phyloP scores from a whole-genome alignment of 164 flowering plant genomes.

The Nymphaea colorata region DNA sequence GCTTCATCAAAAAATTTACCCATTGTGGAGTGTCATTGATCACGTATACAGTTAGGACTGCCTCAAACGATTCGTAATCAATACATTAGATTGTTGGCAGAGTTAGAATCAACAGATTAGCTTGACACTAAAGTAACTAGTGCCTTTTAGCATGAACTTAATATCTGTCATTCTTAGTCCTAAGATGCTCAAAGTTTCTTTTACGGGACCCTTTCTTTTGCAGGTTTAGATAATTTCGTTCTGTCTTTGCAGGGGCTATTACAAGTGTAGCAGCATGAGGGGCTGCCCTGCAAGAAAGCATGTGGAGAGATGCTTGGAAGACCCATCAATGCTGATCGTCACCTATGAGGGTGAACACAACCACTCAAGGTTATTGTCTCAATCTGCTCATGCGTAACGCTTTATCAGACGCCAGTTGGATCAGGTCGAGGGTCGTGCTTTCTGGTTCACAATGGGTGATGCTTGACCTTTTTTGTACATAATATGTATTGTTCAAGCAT shows the following conservation, averaged over 20 bases:
- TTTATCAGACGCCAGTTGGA: constrained; percentile 2
- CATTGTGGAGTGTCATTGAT: no score
- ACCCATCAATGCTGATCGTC: constrained; percentile 76
- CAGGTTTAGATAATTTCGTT: neutral
- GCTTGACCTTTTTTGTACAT: constrained; percentile 24
- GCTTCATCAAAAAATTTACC: no score
- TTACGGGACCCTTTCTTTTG: no score
- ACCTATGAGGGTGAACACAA: constrained; percentile 94
- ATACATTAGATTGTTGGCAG: no score
- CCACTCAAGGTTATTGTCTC: constrained; percentile 60
- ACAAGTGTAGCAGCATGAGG: constrained; percentile 90
- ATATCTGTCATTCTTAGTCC: no score
- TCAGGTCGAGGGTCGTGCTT: constrained; percentile 7
- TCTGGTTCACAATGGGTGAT: constrained; percentile 5
- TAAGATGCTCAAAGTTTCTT: no score
- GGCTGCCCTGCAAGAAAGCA: constrained; percentile 97
- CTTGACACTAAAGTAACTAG: no score
- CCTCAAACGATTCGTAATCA: no score
- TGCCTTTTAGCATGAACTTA: no score
- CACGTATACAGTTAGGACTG: no score
- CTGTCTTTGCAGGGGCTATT: constrained; percentile 67
- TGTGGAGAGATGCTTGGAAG: constrained; percentile 88
- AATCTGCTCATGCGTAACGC: constrained; percentile 39
- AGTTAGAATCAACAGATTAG: no score
- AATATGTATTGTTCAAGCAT: constrained; percentile 8